Base-by-base conservation (phyloP, 495 filamentous ascomycete species). In the Penicillium lagena region DNA sequence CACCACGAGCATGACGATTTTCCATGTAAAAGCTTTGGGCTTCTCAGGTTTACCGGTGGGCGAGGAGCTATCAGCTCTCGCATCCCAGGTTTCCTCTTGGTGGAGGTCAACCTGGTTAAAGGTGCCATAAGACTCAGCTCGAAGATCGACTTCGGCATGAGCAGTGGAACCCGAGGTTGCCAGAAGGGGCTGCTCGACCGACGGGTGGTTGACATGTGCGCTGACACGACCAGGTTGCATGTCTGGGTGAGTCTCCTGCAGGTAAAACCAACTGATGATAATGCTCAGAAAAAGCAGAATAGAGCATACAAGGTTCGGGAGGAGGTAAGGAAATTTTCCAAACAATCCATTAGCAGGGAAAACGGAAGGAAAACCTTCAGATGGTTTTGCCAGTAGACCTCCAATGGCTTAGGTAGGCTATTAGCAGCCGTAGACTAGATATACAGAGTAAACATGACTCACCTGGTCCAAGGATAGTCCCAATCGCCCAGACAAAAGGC, bases 401-500 rank as follows among this genome's bases (percentile, higher is more conserved):
- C 87, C 87, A 55, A 91, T 85, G 32, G 82, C 80, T 56, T 50
- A 12, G 35, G 34, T n/a, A 7, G 37, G 28, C 22, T 22, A 4
- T 67, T 59, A 60, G 61, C 40, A 48, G 32, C 4, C 33, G 9
- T 12, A 10, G 9, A 12, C 13, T 30, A 40, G 14, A 11, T 6
- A 43, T 11, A 10, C n/a, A 37, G 29, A 15, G 28, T 32, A 8
- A 13, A 27, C 8, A 32, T 39, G 5, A 51, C 63, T 48, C 63
- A 71, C 70, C 70, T 49, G 87, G 87, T 7, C 88, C 88, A 45
- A 90, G 77, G 44, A 90, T 90, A 13, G 86, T 90, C 30, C 87
- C 88, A 46, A 94, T 82, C 27, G 78, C 83, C 88, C 87, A 94
- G 29, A 90, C 83, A 60, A 91, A 91, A 10, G 87, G 88, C 87